Evolutionary conservation across 306 rosid genomes (phyloP), one percentile per base, ranked within the genome.

Genomic region (Inga laurina): DNA sequence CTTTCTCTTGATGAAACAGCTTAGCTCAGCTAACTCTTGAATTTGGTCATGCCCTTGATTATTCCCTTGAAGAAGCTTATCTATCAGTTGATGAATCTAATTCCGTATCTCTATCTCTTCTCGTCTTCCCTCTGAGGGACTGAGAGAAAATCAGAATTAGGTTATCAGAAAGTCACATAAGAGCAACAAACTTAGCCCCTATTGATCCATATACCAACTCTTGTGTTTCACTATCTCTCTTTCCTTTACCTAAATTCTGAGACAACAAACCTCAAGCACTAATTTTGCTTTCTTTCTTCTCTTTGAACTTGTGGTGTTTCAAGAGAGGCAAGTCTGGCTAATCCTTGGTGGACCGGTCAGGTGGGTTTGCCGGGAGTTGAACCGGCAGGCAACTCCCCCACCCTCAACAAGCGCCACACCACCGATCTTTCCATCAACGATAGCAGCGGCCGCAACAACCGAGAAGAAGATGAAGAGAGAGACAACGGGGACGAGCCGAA

Each of bases 261-360:
- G 11, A 61, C 67, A 4, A 24, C 71, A 14, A 15, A 65, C 43
- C 71, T 32, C n/a, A 22, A 61, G 67, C 30, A 61, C 35, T 32
- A 67, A 75, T 65, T 46, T 65, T 66, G 65, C 34, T 65, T 44
- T 61, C n/a, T 66, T 5, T 48, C n/a, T 59, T 70, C 3, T 45
- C 72, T 59, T 44, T 34, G 46, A 39, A 39, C 43, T 39, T 39
- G 43, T 39, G 43, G 43, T 39, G 14, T 44, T 37, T 52, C 48
- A 46, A 8, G 30, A 54, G n/a, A 22, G 65, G 77, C 85, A 86
- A 85, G 8, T 82, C 92, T 96, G 99, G 98, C 99, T 78, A 96
- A 92, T 83, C 99, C 98, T 52, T 96, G 99, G 99, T 96, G 99
- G 99, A 86, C 94, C 10, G 88, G 87, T 35, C 96, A 88, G 88